Evolutionary conservation across 306 rosid species (phyloP).

Genomic region (Quercus gilva): DNA sequence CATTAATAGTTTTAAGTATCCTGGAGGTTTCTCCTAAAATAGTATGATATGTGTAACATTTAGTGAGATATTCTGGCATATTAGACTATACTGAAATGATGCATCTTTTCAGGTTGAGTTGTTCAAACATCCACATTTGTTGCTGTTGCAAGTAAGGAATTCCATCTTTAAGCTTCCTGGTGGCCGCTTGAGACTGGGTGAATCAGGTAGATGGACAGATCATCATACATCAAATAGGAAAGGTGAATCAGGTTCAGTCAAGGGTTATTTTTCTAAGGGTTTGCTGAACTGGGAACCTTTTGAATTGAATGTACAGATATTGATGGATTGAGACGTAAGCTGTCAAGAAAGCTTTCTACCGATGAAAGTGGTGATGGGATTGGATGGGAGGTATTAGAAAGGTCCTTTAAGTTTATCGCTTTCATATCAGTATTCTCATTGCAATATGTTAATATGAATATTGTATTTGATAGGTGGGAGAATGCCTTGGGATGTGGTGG

Average conservation of each 20-base stretch:
- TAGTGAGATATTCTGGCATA: not conserved
- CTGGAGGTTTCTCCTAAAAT: not conserved
- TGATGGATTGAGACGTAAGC: conserved; percentile 78
- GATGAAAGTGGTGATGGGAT: conserved; percentile 47
- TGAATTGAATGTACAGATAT: conserved; percentile 45
- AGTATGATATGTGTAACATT: not conserved
- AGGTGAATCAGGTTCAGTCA: not conserved
- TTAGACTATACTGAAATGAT: conserved; percentile 15
- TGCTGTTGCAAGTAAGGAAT: conserved; percentile 73
- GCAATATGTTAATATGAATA: conserved; percentile 1
- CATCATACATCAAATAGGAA: conserved; percentile 4
- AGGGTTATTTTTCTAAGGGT: not conserved
- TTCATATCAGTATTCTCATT: not conserved
- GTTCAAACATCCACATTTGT: conserved; percentile 87
- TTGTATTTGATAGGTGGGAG: conserved; percentile 54
- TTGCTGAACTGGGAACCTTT: conserved; percentile 7
- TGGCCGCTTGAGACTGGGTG: conserved; percentile 83
- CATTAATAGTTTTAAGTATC: not conserved
- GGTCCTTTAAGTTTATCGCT: not conserved
- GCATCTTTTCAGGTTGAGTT: conserved; percentile 70
- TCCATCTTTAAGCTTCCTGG: conserved; percentile 83
- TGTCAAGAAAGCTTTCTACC: conserved; percentile 61
- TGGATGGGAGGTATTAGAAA: conserved; percentile 80
- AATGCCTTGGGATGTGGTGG: conserved; percentile 93
- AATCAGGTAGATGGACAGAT: conserved; percentile 58